phyloP scores from a whole-genome alignment of 2,329 filamentous ascomycete genomes.

The Achaetomium macrosporum region DNA sequence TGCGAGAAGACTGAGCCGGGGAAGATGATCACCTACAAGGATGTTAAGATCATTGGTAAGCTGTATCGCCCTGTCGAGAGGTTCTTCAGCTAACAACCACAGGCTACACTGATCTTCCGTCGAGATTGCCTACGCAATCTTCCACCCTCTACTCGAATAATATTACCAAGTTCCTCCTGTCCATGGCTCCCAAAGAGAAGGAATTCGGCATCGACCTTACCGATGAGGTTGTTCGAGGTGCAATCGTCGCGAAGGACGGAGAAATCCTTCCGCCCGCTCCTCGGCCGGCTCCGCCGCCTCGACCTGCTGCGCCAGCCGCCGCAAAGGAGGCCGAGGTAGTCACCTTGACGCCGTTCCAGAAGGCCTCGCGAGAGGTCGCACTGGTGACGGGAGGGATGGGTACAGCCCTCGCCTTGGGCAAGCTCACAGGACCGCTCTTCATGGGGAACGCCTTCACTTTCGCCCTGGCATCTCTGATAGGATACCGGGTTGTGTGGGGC shows the following conservation, averaged over 20 bases:
- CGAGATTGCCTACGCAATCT: conserved; percentile 78
- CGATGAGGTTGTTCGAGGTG: conserved; percentile 79
- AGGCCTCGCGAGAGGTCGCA: conserved; percentile 68
- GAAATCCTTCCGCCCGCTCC: conserved; percentile 70
- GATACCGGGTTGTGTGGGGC: conserved; percentile 85
- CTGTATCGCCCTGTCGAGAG: conserved; percentile 1
- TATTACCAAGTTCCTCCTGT: conserved; percentile 81
- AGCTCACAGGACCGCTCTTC: conserved; percentile 74
- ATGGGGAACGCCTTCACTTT: conserved; percentile 88
- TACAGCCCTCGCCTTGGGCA: conserved; percentile 67
- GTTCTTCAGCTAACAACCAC: conserved; percentile 23
- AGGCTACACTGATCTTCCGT: conserved; percentile 84
- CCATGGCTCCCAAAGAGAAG: conserved; percentile 71
- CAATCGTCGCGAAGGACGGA: conserved; percentile 76
- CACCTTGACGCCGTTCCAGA: conserved; percentile 75
- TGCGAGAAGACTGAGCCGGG: conserved; percentile 76
- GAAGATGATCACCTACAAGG: conserved; percentile 63
- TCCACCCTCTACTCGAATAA: conserved; percentile 92
- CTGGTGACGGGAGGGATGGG: conserved; percentile 73
- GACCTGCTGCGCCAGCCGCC: conserved; percentile 47
- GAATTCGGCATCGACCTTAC: conserved; percentile 73
- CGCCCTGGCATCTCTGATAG: conserved; percentile 75
- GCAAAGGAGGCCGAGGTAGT: conserved; percentile 54
- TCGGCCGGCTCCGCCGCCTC: conserved; percentile 56
- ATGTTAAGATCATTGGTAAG: conserved; percentile 76